Evolutionary conservation across 306 rosid genomes (phyloP).

Genomic region (Corylus avellana): DNA sequence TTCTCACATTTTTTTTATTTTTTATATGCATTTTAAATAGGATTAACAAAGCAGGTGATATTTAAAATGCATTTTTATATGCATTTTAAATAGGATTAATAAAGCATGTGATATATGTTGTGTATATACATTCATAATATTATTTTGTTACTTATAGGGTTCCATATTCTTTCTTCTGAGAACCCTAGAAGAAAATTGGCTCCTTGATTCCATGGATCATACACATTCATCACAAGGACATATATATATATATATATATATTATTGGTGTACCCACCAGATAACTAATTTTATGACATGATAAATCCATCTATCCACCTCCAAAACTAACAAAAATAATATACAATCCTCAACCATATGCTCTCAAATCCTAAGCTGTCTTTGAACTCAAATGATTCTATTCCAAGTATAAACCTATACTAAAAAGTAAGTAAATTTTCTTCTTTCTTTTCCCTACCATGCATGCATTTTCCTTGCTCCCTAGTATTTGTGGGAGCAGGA

Average conservation of each 20-base stretch:
- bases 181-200: background rate
- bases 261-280: conserved; percentile 50
- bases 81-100: too few species aligned
- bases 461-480: conserved; percentile 48
- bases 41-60: too few species aligned
- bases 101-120: too few species aligned
- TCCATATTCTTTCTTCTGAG: background rate
- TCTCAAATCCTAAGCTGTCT: conserved; percentile 58
- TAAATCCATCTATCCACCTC: conserved; percentile 63
- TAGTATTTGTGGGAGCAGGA: conserved; percentile 27
- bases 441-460: conserved; percentile 77
- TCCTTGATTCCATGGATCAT: background rate
- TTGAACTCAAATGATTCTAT: conserved; percentile 69
- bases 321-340: conserved; percentile 85
- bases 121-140: too few species aligned
- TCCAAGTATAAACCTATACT: conserved; percentile 81
- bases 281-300: conserved; percentile 53
- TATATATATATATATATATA: conserved; percentile 22
- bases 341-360: conserved; percentile 84
- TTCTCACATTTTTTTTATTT: background rate
- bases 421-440: conserved; percentile 47
- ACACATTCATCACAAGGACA: conserved; percentile 19
- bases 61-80: too few species aligned
- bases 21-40: background rate
- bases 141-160: too few species aligned